These are phyloP conservation scores for Ramalina peruviana DNA, from an alignment of 495 filamentous ascomycete genomes.

Conservation along the genomic window DNA sequence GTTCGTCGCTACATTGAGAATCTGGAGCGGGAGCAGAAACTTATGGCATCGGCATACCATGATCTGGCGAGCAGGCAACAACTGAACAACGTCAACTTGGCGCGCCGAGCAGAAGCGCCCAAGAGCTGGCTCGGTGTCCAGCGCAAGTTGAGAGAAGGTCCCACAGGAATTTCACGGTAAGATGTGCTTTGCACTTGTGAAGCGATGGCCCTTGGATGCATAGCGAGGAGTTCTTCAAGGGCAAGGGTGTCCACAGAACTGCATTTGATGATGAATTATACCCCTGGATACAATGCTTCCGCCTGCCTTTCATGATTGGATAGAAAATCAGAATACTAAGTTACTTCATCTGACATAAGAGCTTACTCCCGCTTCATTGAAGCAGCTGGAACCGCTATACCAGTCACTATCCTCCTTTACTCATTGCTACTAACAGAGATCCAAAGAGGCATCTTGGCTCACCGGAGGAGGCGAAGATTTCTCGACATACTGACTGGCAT, in stretches of 20 bases:
- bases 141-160: conserved; percentile 51
- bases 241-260: background rate
- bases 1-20: too few species aligned
- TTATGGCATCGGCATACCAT: conserved; percentile 88
- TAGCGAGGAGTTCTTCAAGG: background rate
- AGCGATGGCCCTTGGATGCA: background rate
- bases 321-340: too few species aligned
- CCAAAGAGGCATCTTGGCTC: too few species aligned
- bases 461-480: too few species aligned
- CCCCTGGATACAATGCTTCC: background rate
- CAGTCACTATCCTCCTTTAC: too few species aligned
- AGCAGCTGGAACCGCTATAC: too few species aligned
- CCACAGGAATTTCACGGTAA: conserved; percentile 7
- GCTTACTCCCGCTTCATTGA: too few species aligned
- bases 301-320: too few species aligned
- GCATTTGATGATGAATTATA: background rate
- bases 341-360: too few species aligned
- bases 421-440: too few species aligned
- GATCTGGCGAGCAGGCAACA: conserved; percentile 73
- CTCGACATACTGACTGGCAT: too few species aligned
- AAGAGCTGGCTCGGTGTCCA: conserved; percentile 88
- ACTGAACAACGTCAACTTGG: conserved; percentile 72
- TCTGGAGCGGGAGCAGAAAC: conserved; percentile 64
- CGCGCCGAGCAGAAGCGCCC: conserved; percentile 59
- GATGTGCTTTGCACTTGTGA: background rate